Base-by-base conservation (phyloP, 768 basidiomycete species). In the Pholiota microspora region DNA sequence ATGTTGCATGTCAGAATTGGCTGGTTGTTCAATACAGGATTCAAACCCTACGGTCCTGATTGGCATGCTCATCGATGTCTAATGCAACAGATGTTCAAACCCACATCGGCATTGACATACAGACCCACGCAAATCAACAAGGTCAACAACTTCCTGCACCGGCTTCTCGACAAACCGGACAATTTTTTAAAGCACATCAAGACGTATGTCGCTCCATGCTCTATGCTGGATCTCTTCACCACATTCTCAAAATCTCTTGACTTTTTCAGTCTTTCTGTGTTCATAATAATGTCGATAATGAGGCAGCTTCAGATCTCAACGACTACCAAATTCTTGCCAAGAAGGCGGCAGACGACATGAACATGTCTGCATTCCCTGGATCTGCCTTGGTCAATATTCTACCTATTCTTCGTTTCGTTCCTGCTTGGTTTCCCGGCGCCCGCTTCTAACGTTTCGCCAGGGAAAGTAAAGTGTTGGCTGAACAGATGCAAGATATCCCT, bases 351-450 rank as follows among this genome's bases (percentile, higher is more conserved):
- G 66, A 48, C 42, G 69, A 49, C 25, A 51, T 53, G 1, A 57
- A 56, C 28, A 49, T 56, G 23, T 57, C 59, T n/a, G 38, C 56
- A 3, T 56, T 62, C 18, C 68, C 69, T 13, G 65, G 60, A 9
- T 55, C 66, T 0, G 54, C 55, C 7, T 25, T 62, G 2, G 61
- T 70, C 7, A 67, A 72, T 31, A 54, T 59, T 9, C 46, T 72
- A 15, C 68, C 68, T 13, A 51, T 64, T n/a, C 59, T 71, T 10
- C 57, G 58, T 5, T 54, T 64, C 46, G 45, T 71, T 9, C 69
- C 70, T 5, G 50, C 54, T 16, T 71, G 70, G 70, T 65, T 71
- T 48, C 70, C 71, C 4, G 71, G 70, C 2, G 63, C 70, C 13
- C 60, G 59, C 1, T 71, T 68, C 57, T 58, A 66, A 27, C 45